Percentiles rank a stretch among this genome's conserved stretches.
Conservation (phyloP, 2,329 filamentous ascomycete genomes). For the Pseudopithomyces maydicus region DNA sequence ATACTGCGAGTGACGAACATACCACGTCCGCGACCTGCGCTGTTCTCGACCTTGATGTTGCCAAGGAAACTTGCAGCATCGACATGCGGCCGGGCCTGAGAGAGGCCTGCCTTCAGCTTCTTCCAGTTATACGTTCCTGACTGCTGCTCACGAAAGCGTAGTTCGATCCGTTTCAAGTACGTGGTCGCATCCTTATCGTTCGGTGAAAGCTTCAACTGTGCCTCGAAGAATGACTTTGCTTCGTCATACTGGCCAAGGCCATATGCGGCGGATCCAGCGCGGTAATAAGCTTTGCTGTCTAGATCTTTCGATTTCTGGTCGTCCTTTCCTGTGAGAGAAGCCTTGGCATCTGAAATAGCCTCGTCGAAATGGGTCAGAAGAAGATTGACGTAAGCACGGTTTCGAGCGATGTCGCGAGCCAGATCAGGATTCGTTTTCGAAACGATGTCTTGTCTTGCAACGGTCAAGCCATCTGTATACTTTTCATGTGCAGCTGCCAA, state of each 20-base stretch:
- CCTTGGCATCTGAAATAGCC: conserved; percentile 35
- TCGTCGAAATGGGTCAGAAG: conserved; percentile 34
- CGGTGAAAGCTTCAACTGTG: conserved; percentile 38
- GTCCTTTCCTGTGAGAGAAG: conserved; percentile 29
- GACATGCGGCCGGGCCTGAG: conserved; percentile 50
- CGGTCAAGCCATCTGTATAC: conserved; percentile 35
- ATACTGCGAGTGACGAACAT: conserved; percentile 58
- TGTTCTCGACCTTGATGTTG: conserved; percentile 49
- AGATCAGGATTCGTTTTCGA: conserved; percentile 23
- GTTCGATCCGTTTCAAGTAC: conserved; percentile 24
- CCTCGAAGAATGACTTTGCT: conserved; percentile 43
- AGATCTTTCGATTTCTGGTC: conserved; percentile 32
- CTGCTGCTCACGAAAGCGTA: conserved; percentile 43
- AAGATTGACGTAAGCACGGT: conserved; percentile 41
- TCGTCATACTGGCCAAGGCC: conserved; percentile 45
- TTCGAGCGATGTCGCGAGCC: conserved; percentile 40
- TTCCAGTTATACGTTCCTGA: conserved; percentile 45
- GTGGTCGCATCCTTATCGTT: conserved; percentile 39
- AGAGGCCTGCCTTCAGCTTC: conserved; percentile 42
- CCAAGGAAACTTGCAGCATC: conserved; percentile 56
- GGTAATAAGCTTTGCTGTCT: conserved; percentile 53
- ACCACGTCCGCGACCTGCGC: conserved; percentile 53
- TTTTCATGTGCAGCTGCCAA: conserved; percentile 41
- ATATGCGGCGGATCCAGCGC: conserved; percentile 54
- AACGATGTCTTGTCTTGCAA: conserved; percentile 25